These are phyloP conservation scores for Corylus heterophylla DNA, from an alignment of 306 rosid genomes.

Conservation along the genomic window DNA sequence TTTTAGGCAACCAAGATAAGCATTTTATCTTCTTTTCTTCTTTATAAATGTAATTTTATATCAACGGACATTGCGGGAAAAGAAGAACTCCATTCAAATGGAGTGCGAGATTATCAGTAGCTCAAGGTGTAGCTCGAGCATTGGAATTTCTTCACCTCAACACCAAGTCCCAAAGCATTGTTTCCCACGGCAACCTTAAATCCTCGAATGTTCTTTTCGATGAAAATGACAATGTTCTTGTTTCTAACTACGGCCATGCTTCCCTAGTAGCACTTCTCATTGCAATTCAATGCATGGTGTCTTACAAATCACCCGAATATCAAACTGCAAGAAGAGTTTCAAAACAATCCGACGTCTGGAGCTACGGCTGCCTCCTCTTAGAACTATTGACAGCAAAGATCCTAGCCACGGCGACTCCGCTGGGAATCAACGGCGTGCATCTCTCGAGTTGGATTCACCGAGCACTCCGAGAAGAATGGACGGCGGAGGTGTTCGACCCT, in stretches of 20 bases:
- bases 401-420: conserved; percentile 50
- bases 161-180: conserved; percentile 28
- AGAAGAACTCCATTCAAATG: conserved; percentile 65
- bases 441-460: conserved; percentile 66
- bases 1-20: too few relatives aligned
- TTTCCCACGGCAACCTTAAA: conserved; percentile 80
- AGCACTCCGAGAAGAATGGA: conserved; percentile 91
- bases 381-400: conserved; percentile 78
- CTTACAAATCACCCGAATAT: conserved; percentile 68
- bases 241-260: conserved; percentile 65
- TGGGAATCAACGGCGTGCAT: conserved; percentile 53
- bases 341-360: conserved; percentile 71
- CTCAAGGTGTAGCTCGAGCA: conserved; percentile 66
- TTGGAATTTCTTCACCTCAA: conserved; percentile 69
- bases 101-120: conserved; percentile 60
- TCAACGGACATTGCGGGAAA: conserved; percentile 30
- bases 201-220: conserved; percentile 66
- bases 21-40: neutral
- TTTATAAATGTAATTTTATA: neutral
- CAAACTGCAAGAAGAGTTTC: conserved; percentile 47
- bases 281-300: conserved; percentile 60
- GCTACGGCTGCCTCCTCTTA: conserved; percentile 69
- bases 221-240: conserved; percentile 47
- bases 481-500: conserved; percentile 73
- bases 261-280: conserved; percentile 67